Base-by-base conservation (phyloP, 495 filamentous ascomycete species). In the Aspergillus baeticus region DNA sequence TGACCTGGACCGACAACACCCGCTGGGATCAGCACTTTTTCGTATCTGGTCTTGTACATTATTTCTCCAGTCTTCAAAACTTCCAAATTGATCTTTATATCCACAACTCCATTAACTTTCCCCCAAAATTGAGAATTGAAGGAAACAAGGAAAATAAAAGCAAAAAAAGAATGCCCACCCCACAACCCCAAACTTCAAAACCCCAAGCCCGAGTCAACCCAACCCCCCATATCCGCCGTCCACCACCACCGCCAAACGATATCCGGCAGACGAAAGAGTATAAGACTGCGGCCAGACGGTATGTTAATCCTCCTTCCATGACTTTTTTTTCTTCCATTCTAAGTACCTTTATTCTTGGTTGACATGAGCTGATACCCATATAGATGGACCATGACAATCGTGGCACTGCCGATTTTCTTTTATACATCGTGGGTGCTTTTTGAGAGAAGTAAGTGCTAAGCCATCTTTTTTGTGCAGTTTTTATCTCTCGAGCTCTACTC, bases 211-310 rank as follows among this genome's bases (percentile, higher is more conserved):
- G 59, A 3, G 63, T 61, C 36, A 36, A 60, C 38, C 29, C 45
- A 14, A 31, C 56, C 44, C 58, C 55, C n/a, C 49, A 57, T 36
- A 33, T 17, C 11, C 56, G 23, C 10, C 59, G 39, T 6, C 52
- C 49, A 13, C 49, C 47, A 33, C 7, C 50, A 23, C 42, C 18
- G 17, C 38, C 31, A 6, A 26, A 46, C 17, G 65, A 70, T 60
- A 62, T 70, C 33, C 63, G 63, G 15, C 62, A 70, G 44, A 70
- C 68, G 18, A 68, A 63, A 48, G 68, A 63, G 55, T 70, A 70
- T 54, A 68, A 68, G 46, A 29, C 51, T 49, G 61, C 61, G 49
- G 58, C 63, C 10, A 57, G 68, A 35, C 52, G 59, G 68, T 70
- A 37, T 33, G 60, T 56, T 51, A 48, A 37, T 49, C 26, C 3